These are phyloP conservation scores for Encephalitozoon intestinalis DNA, from an alignment of 371 early-diverging fungal genomes.

Conservation along the genomic window DNA sequence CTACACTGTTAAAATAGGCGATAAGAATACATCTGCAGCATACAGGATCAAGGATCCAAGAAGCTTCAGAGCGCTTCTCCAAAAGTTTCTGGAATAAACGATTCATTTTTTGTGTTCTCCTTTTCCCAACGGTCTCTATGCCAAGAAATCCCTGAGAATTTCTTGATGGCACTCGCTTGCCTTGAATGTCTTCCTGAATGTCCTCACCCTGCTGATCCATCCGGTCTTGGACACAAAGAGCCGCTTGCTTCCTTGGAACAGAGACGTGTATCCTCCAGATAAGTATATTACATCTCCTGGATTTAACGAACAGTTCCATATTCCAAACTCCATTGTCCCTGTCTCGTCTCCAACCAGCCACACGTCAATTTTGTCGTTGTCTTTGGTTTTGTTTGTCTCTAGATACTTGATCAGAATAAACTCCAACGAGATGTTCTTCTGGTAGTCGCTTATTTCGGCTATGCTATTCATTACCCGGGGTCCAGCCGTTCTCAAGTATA, in stretches of 20 bases:
- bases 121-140: not conserved
- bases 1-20: constrained; percentile 36
- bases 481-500: not conserved
- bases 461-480: not conserved
- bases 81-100: not conserved
- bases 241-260: constrained; percentile 16
- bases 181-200: constrained; percentile 25
- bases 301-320: constrained; percentile 20
- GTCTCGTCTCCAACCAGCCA: constrained; percentile 42
- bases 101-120: not conserved
- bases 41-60: not conserved
- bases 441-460: constrained; percentile 9
- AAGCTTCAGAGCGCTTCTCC: not conserved
- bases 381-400: constrained; percentile 31
- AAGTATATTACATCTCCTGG: constrained; percentile 36
- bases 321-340: constrained; percentile 33
- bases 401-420: constrained; percentile 41
- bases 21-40: not conserved
- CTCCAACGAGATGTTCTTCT: constrained; percentile 34
- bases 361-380: constrained; percentile 30
- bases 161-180: constrained; percentile 7
- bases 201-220: constrained; percentile 20
- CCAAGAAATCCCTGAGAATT: not conserved
- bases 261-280: constrained; percentile 13
- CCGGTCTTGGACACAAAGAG: constrained; percentile 15